Evolutionary conservation across 768 basidiomycete genomes (phyloP).

Genomic region (Termitomyces sp.): DNA sequence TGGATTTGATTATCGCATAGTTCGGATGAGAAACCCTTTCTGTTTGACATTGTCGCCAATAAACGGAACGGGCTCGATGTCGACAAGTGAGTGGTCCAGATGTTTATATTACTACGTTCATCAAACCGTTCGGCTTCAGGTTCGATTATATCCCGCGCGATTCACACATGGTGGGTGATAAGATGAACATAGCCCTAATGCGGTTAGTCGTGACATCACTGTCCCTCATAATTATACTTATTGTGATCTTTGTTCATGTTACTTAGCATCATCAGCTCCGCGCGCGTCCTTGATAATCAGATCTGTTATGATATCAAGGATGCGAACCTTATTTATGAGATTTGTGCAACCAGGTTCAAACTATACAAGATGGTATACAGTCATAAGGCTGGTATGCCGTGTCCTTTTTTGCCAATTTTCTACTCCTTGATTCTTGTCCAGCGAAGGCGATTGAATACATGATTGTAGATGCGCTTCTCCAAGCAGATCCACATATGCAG

Average conservation of each 20-base stretch:
- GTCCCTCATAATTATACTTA: background rate
- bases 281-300: slow-evolving; percentile 65
- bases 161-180: slow-evolving; percentile 64
- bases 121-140: slow-evolving; percentile 25
- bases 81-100: slow-evolving; percentile 56
- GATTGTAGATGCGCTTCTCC: slow-evolving; percentile 71
- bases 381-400: slow-evolving; percentile 61
- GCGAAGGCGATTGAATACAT: slow-evolving; percentile 80
- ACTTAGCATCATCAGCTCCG: slow-evolving; percentile 70
- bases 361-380: slow-evolving; percentile 82
- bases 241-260: background rate
- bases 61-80: slow-evolving; percentile 79
- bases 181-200: slow-evolving; percentile 40
- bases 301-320: slow-evolving; percentile 85
- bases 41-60: slow-evolving; percentile 86
- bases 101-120: background rate
- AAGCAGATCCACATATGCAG: slow-evolving; percentile 59
- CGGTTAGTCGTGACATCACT: slow-evolving; percentile 28
- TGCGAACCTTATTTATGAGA: slow-evolving; percentile 66
- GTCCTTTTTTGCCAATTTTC: background rate
- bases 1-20: slow-evolving; percentile 12
- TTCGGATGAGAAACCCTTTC: slow-evolving; percentile 55
- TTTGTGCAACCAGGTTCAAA: slow-evolving; percentile 69
- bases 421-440: slow-evolving; percentile 18
- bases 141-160: slow-evolving; percentile 83